These are phyloP conservation scores for Nemania sp. DNA, from an alignment of 2,329 filamentous ascomycete species.

Conservation along the genomic window DNA sequence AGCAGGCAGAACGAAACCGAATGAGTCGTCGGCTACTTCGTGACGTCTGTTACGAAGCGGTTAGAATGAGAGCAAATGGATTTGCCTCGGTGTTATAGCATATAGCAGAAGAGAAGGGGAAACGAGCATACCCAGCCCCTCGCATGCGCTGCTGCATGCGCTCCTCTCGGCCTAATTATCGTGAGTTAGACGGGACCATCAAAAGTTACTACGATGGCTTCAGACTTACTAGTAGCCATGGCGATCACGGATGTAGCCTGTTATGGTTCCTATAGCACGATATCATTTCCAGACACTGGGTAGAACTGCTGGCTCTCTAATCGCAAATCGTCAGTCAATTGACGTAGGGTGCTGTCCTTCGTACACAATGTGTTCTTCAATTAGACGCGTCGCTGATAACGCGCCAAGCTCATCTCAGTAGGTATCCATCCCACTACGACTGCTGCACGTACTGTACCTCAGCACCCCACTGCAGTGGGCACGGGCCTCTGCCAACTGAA, in stretches of 20 bases:
- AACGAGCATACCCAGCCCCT: slow-evolving; percentile 59
- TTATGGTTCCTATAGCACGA: neutral
- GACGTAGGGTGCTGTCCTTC: slow-evolving; percentile 3
- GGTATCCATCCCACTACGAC: slow-evolving; percentile 10
- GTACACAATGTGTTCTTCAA: neutral
- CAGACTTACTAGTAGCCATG: slow-evolving; percentile 43
- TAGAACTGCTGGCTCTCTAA: neutral
- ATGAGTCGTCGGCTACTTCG: slow-evolving; percentile 63
- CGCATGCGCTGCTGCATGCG: slow-evolving; percentile 67
- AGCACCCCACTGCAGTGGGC: no score
- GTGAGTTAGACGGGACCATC: slow-evolving; percentile 7
- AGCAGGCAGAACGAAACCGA: slow-evolving; percentile 54
- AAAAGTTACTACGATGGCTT: neutral
- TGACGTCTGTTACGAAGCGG: slow-evolving; percentile 47
- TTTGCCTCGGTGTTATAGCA: no score
- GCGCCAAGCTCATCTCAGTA: slow-evolving; percentile 5
- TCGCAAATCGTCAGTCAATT: neutral
- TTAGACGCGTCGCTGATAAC: slow-evolving; percentile 22
- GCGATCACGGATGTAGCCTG: neutral
- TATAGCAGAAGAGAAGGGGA: neutral
- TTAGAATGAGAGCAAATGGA: no score
- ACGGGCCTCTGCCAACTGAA: no score
- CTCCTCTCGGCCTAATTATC: slow-evolving; percentile 57
- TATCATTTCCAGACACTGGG: slow-evolving; percentile 9
- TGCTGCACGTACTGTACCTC: slow-evolving; percentile 10